Evolutionary conservation across 2,329 filamentous ascomycete genomes (phyloP), one percentile per base, ranked within the genome.

Genomic region (Dothiorella sarmentorum): DNA sequence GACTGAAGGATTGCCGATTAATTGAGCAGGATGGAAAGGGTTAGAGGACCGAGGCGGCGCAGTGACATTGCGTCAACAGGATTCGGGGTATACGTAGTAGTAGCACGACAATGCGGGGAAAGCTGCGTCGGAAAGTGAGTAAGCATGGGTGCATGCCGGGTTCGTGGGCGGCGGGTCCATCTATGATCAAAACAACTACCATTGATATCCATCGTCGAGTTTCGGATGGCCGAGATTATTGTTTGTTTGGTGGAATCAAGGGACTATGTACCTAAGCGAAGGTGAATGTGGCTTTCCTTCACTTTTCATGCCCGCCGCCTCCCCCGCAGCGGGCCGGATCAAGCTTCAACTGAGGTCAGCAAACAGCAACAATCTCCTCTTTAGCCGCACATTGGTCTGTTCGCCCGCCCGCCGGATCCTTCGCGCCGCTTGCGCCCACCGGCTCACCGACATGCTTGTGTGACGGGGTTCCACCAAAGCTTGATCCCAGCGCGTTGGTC

Each of bases 401-500:
- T 27, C 7, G 33, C 18, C 49, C 49, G 49, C 49, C 49, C 49
- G 49, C 49, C 49, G 49, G 49, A 53, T 53, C 49, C 49, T 53
- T 38, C 35, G 49, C 49, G 49, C 33, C 49, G 49, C 35, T 20
- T 20, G 22, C 35, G 49, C 49, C 49, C 49, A 53, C 49, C 49
- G 49, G 49, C 49, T 53, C 49, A 53, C 49, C 49, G 49, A 53
- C 49, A 53, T 15, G 45, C 45, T 24, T 47, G 27, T 18, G 26
- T n/a, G 45, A 51, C 45, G 37, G 47, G 49, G 49, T 53, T 40
- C 24, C 49, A 53, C 35, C 49, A 53, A 53, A 53, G 49, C 49
- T 53, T 53, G 49, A 53, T 53, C 49, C 49, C 49, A 40, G 49
- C 47, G 31, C 47, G 17, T 10, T 37, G 29, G 47, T 31, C 47